Base-by-base conservation (phyloP, 108 stramenopile genomes). In the Fragilaria crotonensis region DNA sequence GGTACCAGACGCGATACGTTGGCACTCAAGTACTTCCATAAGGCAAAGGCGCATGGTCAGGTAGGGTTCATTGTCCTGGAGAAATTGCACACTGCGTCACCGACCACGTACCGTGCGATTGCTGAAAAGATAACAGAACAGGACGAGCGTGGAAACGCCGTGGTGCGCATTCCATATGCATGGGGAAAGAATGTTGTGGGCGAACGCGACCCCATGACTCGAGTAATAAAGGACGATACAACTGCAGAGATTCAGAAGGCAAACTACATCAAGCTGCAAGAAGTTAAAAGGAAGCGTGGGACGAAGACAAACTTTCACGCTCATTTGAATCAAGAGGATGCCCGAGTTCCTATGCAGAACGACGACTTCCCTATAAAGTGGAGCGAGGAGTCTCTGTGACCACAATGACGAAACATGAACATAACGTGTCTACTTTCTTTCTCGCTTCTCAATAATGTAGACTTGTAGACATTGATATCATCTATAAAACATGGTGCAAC, bases 11-110 rank as follows among this genome's bases (percentile, higher is more conserved):
- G 80, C 22, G 65, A 70, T 45, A 41, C 52, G 41, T 32, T 77
- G 7, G 75, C 75, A 1, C 48, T 59, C 25, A 51, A 59, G 2
- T 59, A 70, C n/a, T 78, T 85, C 36, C 28, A 45, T 9, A 48
- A 81, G 54, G 78, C 77, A 49, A 51, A 60, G 4, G 52, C 57
- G 44, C 63, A 60, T 25, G 84, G 84, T 2, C 64, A 75, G 57
- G 84, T 81, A 26, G 80, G 77, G 30, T 58, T 64, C 18, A 73
- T 85, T 60, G 84, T 85, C 4, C 26, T 85, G 49, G 66, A 76
- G 31, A 78, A 81, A 63, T 33, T 85, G 19, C 60, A 67, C 20
- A n/a, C 17, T 11, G 71, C 67, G 51, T 67, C 58, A 23, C 47
- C 71, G 21, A 31, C 48, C n/a, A 14, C 28, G 19, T 69, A 64